Conservation (phyloP, 2,329 filamentous ascomycete genomes). For the Beauveria sp. region DNA sequence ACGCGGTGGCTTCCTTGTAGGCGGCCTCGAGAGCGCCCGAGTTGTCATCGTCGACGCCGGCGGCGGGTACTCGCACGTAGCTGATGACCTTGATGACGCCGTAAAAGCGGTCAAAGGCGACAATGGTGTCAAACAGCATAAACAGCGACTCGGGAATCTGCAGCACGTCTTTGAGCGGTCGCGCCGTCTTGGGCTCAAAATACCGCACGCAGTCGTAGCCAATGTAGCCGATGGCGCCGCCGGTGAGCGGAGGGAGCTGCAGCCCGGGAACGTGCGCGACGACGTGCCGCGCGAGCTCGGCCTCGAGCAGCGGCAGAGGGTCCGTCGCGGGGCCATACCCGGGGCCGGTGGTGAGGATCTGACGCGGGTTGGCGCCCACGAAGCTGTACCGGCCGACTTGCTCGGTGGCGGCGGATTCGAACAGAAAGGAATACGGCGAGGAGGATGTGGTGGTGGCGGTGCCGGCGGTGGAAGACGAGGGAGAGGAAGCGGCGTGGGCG, state of each 20-base stretch:
- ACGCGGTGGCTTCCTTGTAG: conserved; percentile 60
- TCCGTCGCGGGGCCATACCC: conserved; percentile 80
- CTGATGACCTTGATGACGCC: conserved; percentile 54
- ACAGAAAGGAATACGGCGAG: conserved; percentile 82
- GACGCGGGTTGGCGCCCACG: conserved; percentile 71
- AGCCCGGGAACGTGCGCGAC: conserved; percentile 79
- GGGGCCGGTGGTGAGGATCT: conserved; percentile 79
- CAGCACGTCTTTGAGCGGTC: conserved; percentile 80
- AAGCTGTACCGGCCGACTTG: conserved; percentile 94
- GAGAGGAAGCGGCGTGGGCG: conserved; percentile 44
- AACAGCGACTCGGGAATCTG: conserved; percentile 89
- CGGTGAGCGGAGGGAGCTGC: conserved; percentile 76
- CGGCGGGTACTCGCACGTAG: conserved; percentile 58
- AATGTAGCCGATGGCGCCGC: conserved; percentile 92
- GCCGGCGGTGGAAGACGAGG: conserved; percentile 39
- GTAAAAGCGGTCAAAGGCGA: conserved; percentile 79
- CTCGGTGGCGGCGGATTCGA: conserved; percentile 92
- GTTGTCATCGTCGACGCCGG: conserved; percentile 25
- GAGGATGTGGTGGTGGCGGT: conserved; percentile 18
- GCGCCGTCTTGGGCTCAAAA: conserved; percentile 94
- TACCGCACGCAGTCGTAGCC: conserved; percentile 97
- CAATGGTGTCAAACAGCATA: conserved; percentile 92
- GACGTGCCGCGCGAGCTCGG: conserved; percentile 68
- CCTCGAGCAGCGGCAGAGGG: conserved; percentile 74
- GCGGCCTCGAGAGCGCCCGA: conserved; percentile 30